Conservation (phyloP, 495 filamentous ascomycete species). For the Hypoxylon fragiforme region DNA sequence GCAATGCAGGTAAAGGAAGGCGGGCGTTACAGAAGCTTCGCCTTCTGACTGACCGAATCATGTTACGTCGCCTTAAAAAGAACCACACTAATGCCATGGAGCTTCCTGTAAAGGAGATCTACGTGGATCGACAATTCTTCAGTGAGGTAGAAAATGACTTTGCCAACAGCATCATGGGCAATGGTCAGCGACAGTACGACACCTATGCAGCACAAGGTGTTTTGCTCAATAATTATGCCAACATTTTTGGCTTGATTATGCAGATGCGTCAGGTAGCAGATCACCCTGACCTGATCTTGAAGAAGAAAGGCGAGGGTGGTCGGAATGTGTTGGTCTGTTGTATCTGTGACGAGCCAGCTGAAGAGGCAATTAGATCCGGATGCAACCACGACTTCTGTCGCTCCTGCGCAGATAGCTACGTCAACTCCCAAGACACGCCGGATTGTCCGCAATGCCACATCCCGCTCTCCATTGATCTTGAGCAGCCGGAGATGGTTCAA, state of each 20-base stretch:
- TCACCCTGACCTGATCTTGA: constrained; percentile 90
- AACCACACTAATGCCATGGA: constrained; percentile 94
- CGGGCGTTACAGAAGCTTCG: constrained; percentile 79
- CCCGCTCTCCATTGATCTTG: constrained; percentile 82
- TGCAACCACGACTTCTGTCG: constrained; percentile 97
- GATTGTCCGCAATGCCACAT: constrained; percentile 96
- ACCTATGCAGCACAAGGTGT: constrained; percentile 95
- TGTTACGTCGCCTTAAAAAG: constrained; percentile 89
- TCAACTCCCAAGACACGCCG: constrained; percentile 71
- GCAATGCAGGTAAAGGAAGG: constrained; percentile 57
- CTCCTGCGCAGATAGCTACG: constrained; percentile 80
- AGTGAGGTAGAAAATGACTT: constrained; percentile 94
- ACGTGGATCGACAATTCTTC: constrained; percentile 91
- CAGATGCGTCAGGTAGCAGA: constrained; percentile 97
- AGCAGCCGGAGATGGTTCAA: constrained; percentile 91
- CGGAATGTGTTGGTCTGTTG: constrained; percentile 90
- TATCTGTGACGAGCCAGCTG: constrained; percentile 93
- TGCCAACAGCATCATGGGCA: constrained; percentile 92
- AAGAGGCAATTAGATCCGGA: constrained; percentile 87
- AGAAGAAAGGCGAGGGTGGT: constrained; percentile 79
- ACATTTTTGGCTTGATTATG: constrained; percentile 87
- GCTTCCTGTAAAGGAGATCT: constrained; percentile 89
- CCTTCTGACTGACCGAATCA: constrained; percentile 83
- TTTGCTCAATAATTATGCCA: constrained; percentile 95
- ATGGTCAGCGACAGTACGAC: constrained; percentile 82